A percentile compares a stretch with the other conserved stretches of the same genome.
Conservation (phyloP, 2,329 filamentous ascomycete genomes). For the Coniochaeta pulveracea region DNA sequence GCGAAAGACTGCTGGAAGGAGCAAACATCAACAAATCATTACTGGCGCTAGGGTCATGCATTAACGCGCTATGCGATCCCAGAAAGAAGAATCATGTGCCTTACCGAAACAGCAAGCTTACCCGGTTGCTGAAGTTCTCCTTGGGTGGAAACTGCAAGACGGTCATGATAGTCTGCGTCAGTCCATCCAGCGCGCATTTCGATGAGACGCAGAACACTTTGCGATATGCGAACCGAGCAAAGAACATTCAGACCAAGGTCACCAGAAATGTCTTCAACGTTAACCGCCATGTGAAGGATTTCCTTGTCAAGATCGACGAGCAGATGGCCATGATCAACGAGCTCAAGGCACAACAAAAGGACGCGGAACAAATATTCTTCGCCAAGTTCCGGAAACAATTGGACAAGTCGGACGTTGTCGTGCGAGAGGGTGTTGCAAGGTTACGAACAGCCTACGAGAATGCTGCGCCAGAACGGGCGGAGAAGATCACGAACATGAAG, state of each 20-base stretch:
- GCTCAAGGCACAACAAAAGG: conserved; percentile 83
- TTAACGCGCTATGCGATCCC: conserved; percentile 93
- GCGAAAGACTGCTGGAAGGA: conserved; percentile 81
- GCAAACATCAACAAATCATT: conserved; percentile 99
- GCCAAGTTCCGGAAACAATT: conserved; percentile 83
- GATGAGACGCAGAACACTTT: conserved; percentile 98
- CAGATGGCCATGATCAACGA: conserved; percentile 97
- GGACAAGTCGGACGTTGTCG: conserved; percentile 68
- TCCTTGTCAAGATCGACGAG: conserved; percentile 97
- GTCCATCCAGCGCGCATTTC: conserved; percentile 90
- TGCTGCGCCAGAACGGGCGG: conserved; percentile 63
- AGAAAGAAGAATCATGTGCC: conserved; percentile 89
- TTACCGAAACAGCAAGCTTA: conserved; percentile 96
- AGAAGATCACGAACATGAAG: conserved; percentile 70
- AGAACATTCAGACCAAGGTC: conserved; percentile 99
- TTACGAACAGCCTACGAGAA: conserved; percentile 79
- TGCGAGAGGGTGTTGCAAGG: conserved; percentile 68
- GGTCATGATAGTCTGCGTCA: conserved; percentile 99
- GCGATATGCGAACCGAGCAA: conserved; percentile 92
- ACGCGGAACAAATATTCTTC: conserved; percentile 72
- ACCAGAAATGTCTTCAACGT: conserved; percentile 99
- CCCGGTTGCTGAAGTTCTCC: conserved; percentile 89
- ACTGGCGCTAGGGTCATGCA: conserved; percentile 87
- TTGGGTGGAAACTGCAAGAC: conserved; percentile 97
- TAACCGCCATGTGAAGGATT: conserved; percentile 97